Evolutionary conservation across 352 stramenopile species (phyloP).

Genomic region (Lagenidium sp.): DNA sequence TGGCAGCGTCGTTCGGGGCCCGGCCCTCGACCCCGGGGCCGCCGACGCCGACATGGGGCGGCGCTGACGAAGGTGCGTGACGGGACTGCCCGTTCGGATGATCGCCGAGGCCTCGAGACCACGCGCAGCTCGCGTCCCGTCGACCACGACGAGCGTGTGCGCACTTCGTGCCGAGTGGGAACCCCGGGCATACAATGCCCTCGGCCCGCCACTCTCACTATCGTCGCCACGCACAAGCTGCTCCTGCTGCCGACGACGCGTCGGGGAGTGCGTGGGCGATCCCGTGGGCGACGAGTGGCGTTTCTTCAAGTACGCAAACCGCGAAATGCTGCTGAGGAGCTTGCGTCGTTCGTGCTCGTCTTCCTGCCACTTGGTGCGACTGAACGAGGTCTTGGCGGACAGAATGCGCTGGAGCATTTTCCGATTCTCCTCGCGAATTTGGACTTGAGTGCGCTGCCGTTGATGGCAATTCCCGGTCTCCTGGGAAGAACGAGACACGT

Average conservation of each 20-base stretch:
- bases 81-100: not conserved
- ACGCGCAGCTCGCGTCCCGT: not conserved
- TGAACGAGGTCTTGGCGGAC: constrained; percentile 30
- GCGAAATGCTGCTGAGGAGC: constrained; percentile 33
- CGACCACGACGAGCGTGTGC: not conserved
- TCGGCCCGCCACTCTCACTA: too few species aligned
- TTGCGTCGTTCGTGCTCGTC: constrained; percentile 33
- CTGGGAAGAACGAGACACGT: constrained; percentile 18
- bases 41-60: not conserved
- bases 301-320: constrained; percentile 11
- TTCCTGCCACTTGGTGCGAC: constrained; percentile 18
- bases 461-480: constrained; percentile 5
- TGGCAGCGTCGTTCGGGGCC: too few species aligned
- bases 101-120: not conserved
- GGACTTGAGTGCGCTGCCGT: constrained; percentile 21
- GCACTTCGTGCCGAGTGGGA: too few species aligned
- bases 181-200: too few species aligned
- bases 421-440: constrained; percentile 45
- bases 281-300: too few species aligned
- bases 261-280: too few species aligned
- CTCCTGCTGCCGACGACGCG: too few species aligned
- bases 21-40: too few species aligned
- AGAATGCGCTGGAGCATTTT: constrained; percentile 38
- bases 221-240: too few species aligned
- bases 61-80: not conserved